Evolutionary conservation across 176 grass and related monocot species (phyloP).

Genomic region (Avena insularis): DNA sequence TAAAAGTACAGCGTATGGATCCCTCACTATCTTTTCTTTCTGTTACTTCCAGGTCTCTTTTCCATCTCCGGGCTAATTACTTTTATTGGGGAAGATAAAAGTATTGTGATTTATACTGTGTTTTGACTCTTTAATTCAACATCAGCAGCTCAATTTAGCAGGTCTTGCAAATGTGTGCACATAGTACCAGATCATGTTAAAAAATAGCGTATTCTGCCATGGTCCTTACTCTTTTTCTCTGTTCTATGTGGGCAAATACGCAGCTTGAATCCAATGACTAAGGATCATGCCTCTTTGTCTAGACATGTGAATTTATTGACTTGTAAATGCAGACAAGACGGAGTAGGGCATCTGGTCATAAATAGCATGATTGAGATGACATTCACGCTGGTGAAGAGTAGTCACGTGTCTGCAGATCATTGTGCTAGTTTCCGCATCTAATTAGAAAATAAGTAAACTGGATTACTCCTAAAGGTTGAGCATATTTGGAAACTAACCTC

Average conservation of each 20-base stretch:
- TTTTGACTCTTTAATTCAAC: not conserved
- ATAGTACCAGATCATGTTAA: slow-evolving; percentile 13
- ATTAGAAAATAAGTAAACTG: not conserved
- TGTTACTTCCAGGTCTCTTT: slow-evolving; percentile 13
- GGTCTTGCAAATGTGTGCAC: not conserved
- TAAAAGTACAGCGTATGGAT: slow-evolving; percentile 55
- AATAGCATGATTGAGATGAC: not conserved
- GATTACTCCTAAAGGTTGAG: not conserved
- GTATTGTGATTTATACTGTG: not conserved
- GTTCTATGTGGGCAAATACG: not conserved
- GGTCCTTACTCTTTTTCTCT: not conserved
- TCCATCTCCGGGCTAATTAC: not conserved
- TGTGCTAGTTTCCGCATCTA: not conserved
- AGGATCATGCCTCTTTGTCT: slow-evolving; percentile 12
- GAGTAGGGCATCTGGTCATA: not conserved
- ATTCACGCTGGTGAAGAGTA: not conserved
- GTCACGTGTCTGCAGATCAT: not conserved
- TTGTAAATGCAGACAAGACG: not conserved
- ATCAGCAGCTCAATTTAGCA: not conserved
- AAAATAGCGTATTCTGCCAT: not conserved
- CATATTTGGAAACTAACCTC: not conserved
- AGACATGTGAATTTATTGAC: not conserved
- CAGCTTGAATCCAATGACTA: slow-evolving; percentile 1
- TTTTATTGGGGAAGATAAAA: slow-evolving; percentile 20
- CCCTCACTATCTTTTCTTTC: not conserved